Evolutionary conservation across 352 stramenopile genomes (phyloP).

Genomic region (Ophiocytium majus): DNA sequence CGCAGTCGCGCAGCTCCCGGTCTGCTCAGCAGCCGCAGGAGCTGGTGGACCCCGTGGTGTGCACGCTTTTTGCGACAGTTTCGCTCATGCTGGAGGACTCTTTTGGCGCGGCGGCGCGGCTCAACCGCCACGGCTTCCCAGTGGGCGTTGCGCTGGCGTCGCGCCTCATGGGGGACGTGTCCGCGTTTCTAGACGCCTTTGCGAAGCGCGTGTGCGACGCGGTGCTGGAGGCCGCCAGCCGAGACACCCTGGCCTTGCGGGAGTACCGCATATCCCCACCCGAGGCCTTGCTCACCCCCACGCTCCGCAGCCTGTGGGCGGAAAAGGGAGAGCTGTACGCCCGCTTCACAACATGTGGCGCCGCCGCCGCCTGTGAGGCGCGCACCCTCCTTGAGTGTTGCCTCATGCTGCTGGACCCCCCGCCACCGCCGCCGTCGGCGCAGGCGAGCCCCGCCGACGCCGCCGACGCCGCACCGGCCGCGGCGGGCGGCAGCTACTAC

Average conservation of each 20-base stretch:
- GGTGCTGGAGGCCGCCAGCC: conserved; percentile 14
- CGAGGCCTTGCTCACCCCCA: conserved; percentile 30
- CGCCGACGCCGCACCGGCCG: background rate
- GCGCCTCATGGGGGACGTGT: conserved; percentile 32
- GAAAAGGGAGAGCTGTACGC: conserved; percentile 16
- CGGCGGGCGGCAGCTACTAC: conserved; percentile 15
- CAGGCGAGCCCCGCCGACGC: background rate
- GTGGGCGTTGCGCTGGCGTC: conserved; percentile 43
- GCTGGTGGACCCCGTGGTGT: background rate
- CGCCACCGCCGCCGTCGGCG: conserved; percentile 13
- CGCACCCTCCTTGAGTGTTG: conserved; percentile 36
- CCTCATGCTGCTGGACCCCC: conserved; percentile 45
- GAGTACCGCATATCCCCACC: conserved; percentile 31
- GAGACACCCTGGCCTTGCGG: conserved; percentile 28
- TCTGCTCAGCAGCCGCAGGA: background rate
- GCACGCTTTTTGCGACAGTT: conserved; percentile 29
- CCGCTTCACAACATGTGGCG: conserved; percentile 33
- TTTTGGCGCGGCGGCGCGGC: conserved; percentile 35
- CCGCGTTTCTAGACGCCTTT: conserved; percentile 30
- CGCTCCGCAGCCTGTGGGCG: background rate
- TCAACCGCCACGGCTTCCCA: conserved; percentile 46
- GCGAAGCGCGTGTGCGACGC: background rate
- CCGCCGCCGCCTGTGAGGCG: conserved; percentile 31
- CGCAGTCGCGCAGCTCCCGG: background rate
- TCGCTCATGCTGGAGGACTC: conserved; percentile 52